Evolutionary conservation across 2,329 filamentous ascomycete genomes (phyloP), one percentile per base, ranked within the genome.

Genomic region (Fusarium coicis): DNA sequence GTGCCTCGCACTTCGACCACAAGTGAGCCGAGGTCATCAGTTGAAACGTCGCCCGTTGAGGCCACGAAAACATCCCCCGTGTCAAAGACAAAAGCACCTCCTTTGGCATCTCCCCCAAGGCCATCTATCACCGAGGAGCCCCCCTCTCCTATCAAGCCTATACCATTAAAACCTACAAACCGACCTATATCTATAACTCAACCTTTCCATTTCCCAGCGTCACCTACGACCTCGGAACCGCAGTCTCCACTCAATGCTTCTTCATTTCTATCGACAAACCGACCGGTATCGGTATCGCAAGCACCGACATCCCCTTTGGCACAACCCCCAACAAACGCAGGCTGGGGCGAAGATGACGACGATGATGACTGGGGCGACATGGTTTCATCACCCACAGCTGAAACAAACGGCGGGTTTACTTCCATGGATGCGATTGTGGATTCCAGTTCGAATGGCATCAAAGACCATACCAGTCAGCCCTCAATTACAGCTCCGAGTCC

Each of bases 351-450:
- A n/a, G 72, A 74, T 52, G 76, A 75, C 1, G 78, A 85, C 1
- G 85, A 88, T 10, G 87, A 89, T 49, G 88, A 90, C 42, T 90
- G 88, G 88, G 88, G 88, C 5, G 88, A 90, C 68, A 90, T 90
- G 88, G 82, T 90, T 39, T 79, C 81, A 7, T 82, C 80, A 8
- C 78, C 81, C 5, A 71, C 77, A 4, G 61, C 37, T 5, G 61
- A 64, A 43, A 59, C 68, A 40, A 74, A 77, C 8, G 72, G 73
- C 10, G 47, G 57, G 1, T 73, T 76, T 44, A 28, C 66, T n/a
- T 77, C 73, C 18, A 47, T 78, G 50, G 62, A 75, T 16, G 72
- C 62, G 23, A 60, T 73, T 54, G 44, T 73, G 5, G 68, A 57
- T 34, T 32, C 39, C 4, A 34, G 52, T 9, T 14, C 44, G 4